These are phyloP conservation scores for Zizania palustris DNA, from an alignment of 202 grass and related monocot species.

Conservation along the genomic window DNA sequence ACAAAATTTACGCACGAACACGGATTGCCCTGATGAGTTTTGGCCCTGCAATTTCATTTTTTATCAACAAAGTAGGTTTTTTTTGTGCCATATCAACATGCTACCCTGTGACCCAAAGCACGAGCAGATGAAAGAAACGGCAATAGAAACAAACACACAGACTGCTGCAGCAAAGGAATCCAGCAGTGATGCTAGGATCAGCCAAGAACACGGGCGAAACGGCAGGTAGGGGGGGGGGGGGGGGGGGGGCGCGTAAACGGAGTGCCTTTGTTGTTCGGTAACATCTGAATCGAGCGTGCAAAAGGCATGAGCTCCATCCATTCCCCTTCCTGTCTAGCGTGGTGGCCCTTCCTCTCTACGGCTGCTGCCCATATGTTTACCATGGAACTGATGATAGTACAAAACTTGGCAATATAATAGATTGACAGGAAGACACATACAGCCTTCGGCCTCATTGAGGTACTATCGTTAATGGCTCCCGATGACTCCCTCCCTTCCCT, in stretches of 20 bases:
- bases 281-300: conserved; percentile 35
- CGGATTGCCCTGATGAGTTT: not conserved
- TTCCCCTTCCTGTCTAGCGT: conserved; percentile 17
- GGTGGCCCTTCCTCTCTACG: not conserved
- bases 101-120: not conserved
- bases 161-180: not conserved
- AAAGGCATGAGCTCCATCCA: conserved; percentile 16
- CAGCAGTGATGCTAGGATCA: not conserved
- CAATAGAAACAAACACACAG: not conserved
- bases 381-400: conserved; percentile 54
- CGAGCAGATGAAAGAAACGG: conserved; percentile 8
- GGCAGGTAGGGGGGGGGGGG: too few relatives aligned
- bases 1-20: not conserved
- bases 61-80: not conserved
- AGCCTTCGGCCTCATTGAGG: conserved; percentile 65
- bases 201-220: not conserved
- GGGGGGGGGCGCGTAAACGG: conserved; percentile 21
- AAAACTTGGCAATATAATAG: conserved; percentile 69
- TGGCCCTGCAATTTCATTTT: not conserved
- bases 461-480: conserved; percentile 58
- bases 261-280: conserved; percentile 40
- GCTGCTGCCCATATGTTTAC: conserved; percentile 40
- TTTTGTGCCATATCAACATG: not conserved
- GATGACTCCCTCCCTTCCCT: conserved; percentile 64
- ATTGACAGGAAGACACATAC: conserved; percentile 85